Conservation (phyloP, 768 basidiomycete species). For the Auricularia sp. region DNA sequence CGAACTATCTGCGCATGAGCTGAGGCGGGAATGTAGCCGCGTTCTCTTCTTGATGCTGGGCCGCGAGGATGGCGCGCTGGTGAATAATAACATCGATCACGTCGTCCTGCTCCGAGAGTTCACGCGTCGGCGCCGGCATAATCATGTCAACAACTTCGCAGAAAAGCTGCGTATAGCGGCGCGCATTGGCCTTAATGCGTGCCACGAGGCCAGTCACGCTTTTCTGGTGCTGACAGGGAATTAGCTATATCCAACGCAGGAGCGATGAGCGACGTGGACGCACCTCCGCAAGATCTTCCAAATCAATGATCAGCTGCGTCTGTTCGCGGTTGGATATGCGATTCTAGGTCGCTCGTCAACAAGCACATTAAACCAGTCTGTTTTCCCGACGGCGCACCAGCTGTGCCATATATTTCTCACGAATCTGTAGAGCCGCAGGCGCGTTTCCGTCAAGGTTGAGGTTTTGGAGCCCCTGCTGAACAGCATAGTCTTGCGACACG, state of each 20-base stretch:
- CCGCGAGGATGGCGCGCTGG: slow-evolving; percentile 83
- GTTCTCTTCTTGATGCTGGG: slow-evolving; percentile 57
- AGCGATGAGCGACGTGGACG: slow-evolving; percentile 11
- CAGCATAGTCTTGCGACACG: slow-evolving; percentile 47
- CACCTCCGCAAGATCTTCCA: slow-evolving; percentile 78
- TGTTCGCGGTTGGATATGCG: slow-evolving; percentile 87
- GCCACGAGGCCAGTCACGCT: slow-evolving; percentile 63
- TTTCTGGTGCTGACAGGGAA: slow-evolving; percentile 46
- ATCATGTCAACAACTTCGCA: slow-evolving; percentile 83
- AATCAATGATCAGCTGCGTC: slow-evolving; percentile 76
- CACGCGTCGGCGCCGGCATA: slow-evolving; percentile 80
- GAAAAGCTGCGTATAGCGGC: slow-evolving; percentile 85
- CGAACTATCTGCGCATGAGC: slow-evolving; percentile 90
- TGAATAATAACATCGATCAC: slow-evolving; percentile 95
- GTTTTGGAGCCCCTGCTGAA: slow-evolving; percentile 55
- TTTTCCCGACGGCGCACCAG: slow-evolving; percentile 41
- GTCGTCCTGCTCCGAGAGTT: slow-evolving; percentile 84
- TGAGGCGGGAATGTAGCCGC: slow-evolving; percentile 82
- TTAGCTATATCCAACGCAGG: background rate
- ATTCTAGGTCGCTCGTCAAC: slow-evolving; percentile 46
- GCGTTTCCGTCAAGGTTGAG: slow-evolving; percentile 54
- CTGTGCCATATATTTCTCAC: slow-evolving; percentile 60
- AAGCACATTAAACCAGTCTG: slow-evolving; percentile 7
- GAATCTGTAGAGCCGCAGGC: slow-evolving; percentile 23
- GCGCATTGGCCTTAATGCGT: slow-evolving; percentile 73